Evolutionary conservation across 495 filamentous ascomycete genomes (phyloP).

Genomic region (Podospora bellae-mahoneyi): DNA sequence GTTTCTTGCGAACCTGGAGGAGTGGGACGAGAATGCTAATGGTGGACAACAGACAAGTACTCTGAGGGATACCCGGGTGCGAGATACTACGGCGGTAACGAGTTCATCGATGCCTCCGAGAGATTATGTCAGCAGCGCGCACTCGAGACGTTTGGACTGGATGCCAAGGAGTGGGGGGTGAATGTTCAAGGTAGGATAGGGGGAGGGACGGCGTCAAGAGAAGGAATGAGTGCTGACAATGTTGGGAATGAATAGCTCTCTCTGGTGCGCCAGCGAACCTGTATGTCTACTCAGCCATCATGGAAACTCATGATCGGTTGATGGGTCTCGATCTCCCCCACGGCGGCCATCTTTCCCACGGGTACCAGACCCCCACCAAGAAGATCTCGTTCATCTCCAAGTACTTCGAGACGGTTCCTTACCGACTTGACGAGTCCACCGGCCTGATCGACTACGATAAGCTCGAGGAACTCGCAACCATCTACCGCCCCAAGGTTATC

Average conservation of each 20-base stretch:
- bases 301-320: constrained; percentile 87
- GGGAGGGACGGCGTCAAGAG: not conserved
- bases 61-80: constrained; percentile 97
- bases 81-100: constrained; percentile 95
- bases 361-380: constrained; percentile 95
- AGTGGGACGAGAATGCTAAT: constrained; percentile 7
- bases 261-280: constrained; percentile 96
- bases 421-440: constrained; percentile 84
- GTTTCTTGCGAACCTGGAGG: constrained; percentile 26
- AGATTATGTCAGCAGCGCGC: constrained; percentile 85
- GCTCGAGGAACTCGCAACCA: constrained; percentile 75
- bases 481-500: constrained; percentile 94
- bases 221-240: constrained; percentile 2
- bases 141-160: constrained; percentile 78
- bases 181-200: constrained; percentile 78
- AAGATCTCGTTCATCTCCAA: constrained; percentile 98
- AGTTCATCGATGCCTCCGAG: constrained; percentile 90
- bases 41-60: constrained; percentile 75
- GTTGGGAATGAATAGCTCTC: constrained; percentile 56
- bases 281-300: constrained; percentile 88
- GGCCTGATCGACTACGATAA: constrained; percentile 92
- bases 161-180: constrained; percentile 89
- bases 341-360: constrained; percentile 94
- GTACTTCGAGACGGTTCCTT: constrained; percentile 97
- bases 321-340: constrained; percentile 98